phyloP scores from a whole-genome alignment of 768 basidiomycete species.

The Tylopilus rubrobrunneus region DNA sequence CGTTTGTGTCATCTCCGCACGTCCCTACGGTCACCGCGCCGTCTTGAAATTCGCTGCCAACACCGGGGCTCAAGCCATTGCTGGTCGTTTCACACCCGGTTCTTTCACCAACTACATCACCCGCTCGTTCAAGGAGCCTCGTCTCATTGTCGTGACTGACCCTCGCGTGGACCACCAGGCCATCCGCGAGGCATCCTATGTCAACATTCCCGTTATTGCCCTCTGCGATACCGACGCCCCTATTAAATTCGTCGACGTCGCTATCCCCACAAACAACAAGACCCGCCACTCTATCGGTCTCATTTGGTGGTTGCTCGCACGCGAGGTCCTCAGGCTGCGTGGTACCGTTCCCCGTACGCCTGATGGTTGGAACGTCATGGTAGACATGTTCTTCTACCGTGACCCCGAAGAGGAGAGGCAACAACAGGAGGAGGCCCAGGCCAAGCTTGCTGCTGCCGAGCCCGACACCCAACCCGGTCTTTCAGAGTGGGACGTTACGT shows the following conservation, averaged over 20 bases:
- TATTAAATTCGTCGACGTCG: constrained; percentile 95
- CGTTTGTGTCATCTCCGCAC: constrained; percentile 96
- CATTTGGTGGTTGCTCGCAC: constrained; percentile 95
- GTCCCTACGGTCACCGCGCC: constrained; percentile 98
- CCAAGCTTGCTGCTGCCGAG: constrained; percentile 63
- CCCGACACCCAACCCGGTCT: constrained; percentile 50
- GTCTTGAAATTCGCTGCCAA: constrained; percentile 98
- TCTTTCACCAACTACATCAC: constrained; percentile 99
- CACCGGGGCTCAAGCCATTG: constrained; percentile 98
- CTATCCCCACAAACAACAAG: constrained; percentile 99
- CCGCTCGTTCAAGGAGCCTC: constrained; percentile 99
- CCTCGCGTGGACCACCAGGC: constrained; percentile 99
- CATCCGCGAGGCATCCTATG: constrained; percentile 99
- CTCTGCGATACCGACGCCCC: constrained; percentile 99
- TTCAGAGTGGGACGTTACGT: constrained; percentile 72
- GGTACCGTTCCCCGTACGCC: constrained; percentile 88
- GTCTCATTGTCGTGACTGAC: constrained; percentile 97
- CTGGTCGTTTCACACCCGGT: constrained; percentile 98
- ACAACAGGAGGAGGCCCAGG: constrained; percentile 88
- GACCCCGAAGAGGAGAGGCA: constrained; percentile 99
- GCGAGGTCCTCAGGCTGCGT: constrained; percentile 94
- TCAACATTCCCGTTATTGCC: constrained; percentile 99
- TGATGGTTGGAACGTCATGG: constrained; percentile 98
- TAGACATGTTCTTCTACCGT: constrained; percentile 99
- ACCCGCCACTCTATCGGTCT: constrained; percentile 95